phyloP scores from a whole-genome alignment of 164 flowering plant genomes.

The Magnolia kwangsiensis region DNA sequence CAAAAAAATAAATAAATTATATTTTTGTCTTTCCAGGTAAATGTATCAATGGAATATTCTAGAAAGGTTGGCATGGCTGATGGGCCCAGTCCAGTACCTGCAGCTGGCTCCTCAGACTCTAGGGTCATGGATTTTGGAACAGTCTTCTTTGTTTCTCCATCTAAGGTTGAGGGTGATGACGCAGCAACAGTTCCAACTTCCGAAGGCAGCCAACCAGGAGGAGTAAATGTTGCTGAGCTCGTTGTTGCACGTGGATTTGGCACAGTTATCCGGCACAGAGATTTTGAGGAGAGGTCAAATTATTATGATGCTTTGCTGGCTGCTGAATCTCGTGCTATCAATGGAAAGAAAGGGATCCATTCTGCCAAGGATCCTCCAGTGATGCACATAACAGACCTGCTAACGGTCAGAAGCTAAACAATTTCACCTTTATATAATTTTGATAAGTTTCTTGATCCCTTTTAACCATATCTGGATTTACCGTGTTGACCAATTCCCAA shows the following conservation, averaged over 20 bases:
- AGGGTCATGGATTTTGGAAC: slow-evolving; percentile 98
- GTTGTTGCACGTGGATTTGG: slow-evolving; percentile 86
- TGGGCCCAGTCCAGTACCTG: slow-evolving; percentile 37
- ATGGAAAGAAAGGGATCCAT: slow-evolving; percentile 83
- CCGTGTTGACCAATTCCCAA: not conserved
- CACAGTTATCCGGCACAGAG: slow-evolving; percentile 76
- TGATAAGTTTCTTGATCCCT: not conserved
- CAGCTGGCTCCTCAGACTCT: slow-evolving; percentile 54
- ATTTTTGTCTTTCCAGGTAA: slow-evolving; percentile 45
- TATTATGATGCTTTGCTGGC: slow-evolving; percentile 84
- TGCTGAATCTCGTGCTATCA: slow-evolving; percentile 82
- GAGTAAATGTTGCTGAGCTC: slow-evolving; percentile 75
- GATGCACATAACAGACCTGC: slow-evolving; percentile 75
- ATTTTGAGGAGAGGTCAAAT: slow-evolving; percentile 96
- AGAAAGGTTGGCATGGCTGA: slow-evolving; percentile 68
- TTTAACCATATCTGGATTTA: not conserved
- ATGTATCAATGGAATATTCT: slow-evolving; percentile 92
- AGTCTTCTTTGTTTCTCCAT: slow-evolving; percentile 59
- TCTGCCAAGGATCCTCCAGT: slow-evolving; percentile 85
- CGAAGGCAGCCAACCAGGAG: slow-evolving; percentile 44
- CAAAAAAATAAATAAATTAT: not conserved
- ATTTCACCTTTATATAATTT: not conserved
- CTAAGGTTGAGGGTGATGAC: slow-evolving; percentile 59
- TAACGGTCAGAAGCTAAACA: slow-evolving; percentile 43
- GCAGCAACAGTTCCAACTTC: slow-evolving; percentile 36